These are phyloP conservation scores for Calocybe gangraenosa DNA, from an alignment of 768 basidiomycete genomes.

Conservation along the genomic window DNA sequence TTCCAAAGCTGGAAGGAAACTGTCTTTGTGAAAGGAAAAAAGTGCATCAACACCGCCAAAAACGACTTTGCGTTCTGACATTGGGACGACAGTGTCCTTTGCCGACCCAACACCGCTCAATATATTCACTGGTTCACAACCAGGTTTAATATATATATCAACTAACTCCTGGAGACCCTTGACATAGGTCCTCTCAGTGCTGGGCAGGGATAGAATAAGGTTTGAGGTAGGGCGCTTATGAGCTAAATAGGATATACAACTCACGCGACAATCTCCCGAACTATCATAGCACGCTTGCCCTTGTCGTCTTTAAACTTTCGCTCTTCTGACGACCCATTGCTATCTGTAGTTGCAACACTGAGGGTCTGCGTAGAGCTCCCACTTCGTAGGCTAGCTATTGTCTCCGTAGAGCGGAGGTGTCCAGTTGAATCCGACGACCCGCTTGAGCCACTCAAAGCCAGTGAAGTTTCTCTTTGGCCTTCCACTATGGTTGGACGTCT, in stretches of 20 bases:
- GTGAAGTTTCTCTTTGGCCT: constrained; percentile 50
- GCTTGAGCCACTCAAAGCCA: constrained; percentile 44
- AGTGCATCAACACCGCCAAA: constrained; percentile 89
- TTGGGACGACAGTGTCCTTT: constrained; percentile 84
- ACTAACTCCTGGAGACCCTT: constrained; percentile 91
- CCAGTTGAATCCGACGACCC: constrained; percentile 40
- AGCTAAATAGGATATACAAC: constrained; percentile 27
- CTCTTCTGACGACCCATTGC: constrained; percentile 69
- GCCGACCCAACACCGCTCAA: constrained; percentile 66
- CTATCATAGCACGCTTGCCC: constrained; percentile 73
- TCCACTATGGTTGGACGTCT: constrained; percentile 70
- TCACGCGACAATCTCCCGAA: constrained; percentile 89
- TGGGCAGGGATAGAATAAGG: constrained; percentile 25
- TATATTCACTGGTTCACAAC: constrained; percentile 62
- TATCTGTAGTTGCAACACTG: constrained; percentile 75
- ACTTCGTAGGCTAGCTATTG: constrained; percentile 55
- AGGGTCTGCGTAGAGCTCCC: constrained; percentile 60
- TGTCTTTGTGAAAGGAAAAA: constrained; percentile 88
- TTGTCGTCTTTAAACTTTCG: constrained; percentile 92
- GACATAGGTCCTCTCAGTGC: constrained; percentile 94
- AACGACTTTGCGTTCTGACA: constrained; percentile 83
- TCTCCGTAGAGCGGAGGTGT: constrained; percentile 64
- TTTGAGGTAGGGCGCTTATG: background rate
- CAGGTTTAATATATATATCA: constrained; percentile 92
- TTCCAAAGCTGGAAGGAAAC: constrained; percentile 89